These are phyloP conservation scores for Onygenales sp. DNA, from an alignment of 2,329 filamentous ascomycete species.

Conservation along the genomic window DNA sequence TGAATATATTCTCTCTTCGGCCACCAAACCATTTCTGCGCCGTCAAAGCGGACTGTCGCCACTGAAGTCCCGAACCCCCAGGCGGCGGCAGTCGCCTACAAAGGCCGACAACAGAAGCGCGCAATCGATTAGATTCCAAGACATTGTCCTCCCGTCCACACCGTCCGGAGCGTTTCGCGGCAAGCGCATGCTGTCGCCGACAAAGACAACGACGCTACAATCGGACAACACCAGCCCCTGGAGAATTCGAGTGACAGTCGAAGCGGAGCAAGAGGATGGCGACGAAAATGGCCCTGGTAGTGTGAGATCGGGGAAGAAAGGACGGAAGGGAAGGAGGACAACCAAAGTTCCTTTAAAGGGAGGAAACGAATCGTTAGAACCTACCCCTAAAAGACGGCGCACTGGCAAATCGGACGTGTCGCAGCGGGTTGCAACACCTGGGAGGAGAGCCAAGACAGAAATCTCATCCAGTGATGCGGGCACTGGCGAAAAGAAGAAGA, in stretches of 20 bases:
- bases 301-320: neutral
- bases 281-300: constrained; percentile 17
- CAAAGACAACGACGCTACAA: constrained; percentile 22
- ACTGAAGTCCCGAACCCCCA: constrained; percentile 24
- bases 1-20: constrained; percentile 34
- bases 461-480: constrained; percentile 18
- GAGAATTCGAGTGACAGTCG: constrained; percentile 39
- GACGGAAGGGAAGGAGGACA: constrained; percentile 19
- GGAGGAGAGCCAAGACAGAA: constrained; percentile 14
- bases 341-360: constrained; percentile 35
- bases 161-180: constrained; percentile 20
- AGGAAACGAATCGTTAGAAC: constrained; percentile 20
- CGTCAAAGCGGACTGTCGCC: constrained; percentile 32
- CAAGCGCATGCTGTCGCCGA: constrained; percentile 22
- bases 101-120: constrained; percentile 19
- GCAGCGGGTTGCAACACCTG: constrained; percentile 26
- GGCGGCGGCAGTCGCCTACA: constrained; percentile 16
- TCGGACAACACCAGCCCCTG: constrained; percentile 37
- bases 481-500: constrained; percentile 24
- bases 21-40: constrained; percentile 27
- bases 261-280: constrained; percentile 36
- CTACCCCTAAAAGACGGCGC: constrained; percentile 31
- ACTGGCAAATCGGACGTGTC: constrained; percentile 32
- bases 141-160: constrained; percentile 32
- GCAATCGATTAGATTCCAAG: constrained; percentile 32